phyloP scores from a whole-genome alignment of 2,329 filamentous ascomycete species.

The Hypoxylon sp. region DNA sequence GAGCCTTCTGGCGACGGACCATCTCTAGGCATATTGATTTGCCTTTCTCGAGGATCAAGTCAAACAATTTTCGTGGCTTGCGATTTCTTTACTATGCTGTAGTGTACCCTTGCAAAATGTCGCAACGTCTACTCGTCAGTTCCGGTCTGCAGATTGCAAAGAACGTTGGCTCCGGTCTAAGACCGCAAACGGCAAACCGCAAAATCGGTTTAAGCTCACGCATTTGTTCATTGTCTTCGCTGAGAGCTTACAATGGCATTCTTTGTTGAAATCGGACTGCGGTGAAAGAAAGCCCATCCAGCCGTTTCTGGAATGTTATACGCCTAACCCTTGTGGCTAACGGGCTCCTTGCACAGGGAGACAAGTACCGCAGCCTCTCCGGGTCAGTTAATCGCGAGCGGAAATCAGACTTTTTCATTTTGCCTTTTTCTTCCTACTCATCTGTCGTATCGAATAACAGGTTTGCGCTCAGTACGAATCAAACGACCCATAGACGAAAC shows the following conservation, averaged over 20 bases:
- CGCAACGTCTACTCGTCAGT: constrained; percentile 22
- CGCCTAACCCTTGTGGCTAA: constrained; percentile 33
- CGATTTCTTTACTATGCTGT: not conserved
- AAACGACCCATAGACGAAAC: constrained; percentile 18
- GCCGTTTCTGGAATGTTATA: constrained; percentile 44
- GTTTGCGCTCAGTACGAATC: constrained; percentile 17
- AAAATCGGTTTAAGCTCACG: constrained; percentile 10
- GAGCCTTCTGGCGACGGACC: not conserved
- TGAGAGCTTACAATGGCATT: constrained; percentile 37
- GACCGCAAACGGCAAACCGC: constrained; percentile 48
- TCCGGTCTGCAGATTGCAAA: constrained; percentile 33
- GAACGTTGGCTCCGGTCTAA: constrained; percentile 20
- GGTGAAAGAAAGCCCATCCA: constrained; percentile 35
- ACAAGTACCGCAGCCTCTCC: constrained; percentile 38
- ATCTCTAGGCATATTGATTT: constrained; percentile 20
- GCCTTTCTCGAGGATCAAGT: not conserved
- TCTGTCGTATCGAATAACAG: constrained; percentile 9
- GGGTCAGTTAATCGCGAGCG: constrained; percentile 17
- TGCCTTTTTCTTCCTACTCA: constrained; percentile 27
- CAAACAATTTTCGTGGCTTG: not conserved
- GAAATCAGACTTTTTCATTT: constrained; percentile 24
- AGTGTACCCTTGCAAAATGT: not conserved
- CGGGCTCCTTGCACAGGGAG: constrained; percentile 42
- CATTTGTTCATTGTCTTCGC: constrained; percentile 43
- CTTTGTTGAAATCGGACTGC: constrained; percentile 47